These are phyloP conservation scores for Dictyophora rubrovolvata DNA, from an alignment of 768 basidiomycete genomes.

Conservation along the genomic window DNA sequence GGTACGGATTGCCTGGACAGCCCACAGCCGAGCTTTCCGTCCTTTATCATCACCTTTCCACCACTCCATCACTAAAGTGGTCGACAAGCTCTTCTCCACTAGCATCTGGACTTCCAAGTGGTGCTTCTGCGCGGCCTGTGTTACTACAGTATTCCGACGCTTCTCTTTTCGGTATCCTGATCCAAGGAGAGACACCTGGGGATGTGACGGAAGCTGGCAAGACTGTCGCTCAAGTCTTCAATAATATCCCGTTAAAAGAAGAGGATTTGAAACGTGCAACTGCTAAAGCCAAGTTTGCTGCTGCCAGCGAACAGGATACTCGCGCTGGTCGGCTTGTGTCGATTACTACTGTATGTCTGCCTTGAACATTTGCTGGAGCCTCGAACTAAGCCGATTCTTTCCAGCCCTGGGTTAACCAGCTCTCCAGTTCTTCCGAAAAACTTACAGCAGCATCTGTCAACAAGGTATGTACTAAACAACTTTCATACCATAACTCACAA, in stretches of 20 bases:
- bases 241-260: conserved; percentile 29
- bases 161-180: conserved; percentile 70
- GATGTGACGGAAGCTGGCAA: conserved; percentile 60
- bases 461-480: conserved; percentile 37
- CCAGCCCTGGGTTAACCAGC: conserved; percentile 28
- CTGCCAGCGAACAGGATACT: conserved; percentile 59
- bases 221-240: conserved; percentile 55
- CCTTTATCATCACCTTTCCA: conserved; percentile 72
- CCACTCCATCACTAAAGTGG: conserved; percentile 82
- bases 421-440: neutral
- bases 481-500: neutral
- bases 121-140: conserved; percentile 59
- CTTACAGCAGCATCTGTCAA: conserved; percentile 59
- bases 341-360: conserved; percentile 48
- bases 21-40: conserved; percentile 65
- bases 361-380: neutral
- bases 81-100: conserved; percentile 61
- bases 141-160: conserved; percentile 90
- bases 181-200: conserved; percentile 56
- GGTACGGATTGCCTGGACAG: conserved; percentile 64
- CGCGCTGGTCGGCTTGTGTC: conserved; percentile 51
- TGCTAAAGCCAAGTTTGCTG: conserved; percentile 80
- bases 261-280: conserved; percentile 75
- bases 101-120: conserved; percentile 44
- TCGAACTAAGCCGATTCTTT: conserved; percentile 41